Evolutionary conservation across 768 basidiomycete genomes (phyloP), one percentile per base, ranked within the genome.

Genomic region (Podaxis pistillaris): DNA sequence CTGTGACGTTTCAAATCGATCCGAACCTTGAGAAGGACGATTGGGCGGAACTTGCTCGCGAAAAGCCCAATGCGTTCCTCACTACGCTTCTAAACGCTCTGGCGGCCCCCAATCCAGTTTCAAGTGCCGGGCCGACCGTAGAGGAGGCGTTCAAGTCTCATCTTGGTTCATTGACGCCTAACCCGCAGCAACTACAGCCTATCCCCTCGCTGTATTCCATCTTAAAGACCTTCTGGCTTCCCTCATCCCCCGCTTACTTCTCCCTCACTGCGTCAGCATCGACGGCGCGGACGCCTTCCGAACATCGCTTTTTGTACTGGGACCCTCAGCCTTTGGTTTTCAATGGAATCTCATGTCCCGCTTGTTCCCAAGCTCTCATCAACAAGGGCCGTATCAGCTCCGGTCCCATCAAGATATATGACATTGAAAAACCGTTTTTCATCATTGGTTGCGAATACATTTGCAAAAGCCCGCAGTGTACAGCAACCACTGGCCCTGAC

Each of bases 241-340:
- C 91, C 0, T 86, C 86, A 0, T 91, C 90, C 0, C 90, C 91
- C 0, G 79, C 86, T 0, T 93, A 91, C 68, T 90, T 91, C 66
- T 84, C 86, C 0, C 78, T 91, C 41, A 91, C 90, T 9, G 88
- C 89, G 26, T 90, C 89, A 1, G 82, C 88, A 0, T 85, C 86
- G 9, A 83, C 81, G 6, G 79, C 87, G 11, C 86, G 89, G 41
- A 88, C 84, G 0, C 86, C 88, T 1, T 86, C 88, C 5, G 86
- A 90, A 58, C 87, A 92, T 65, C 84, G 83, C 3, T 93, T 93
- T 74, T 76, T 93, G n/a, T 93, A 90, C 67, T 93, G 91, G 91
- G 91, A 93, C 64, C 91, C 91, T 0, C 86, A 87, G 54, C 89
- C 91, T 0, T 84, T 93, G 52, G 85, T 91, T 8, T 90, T 93